phyloP scores from a whole-genome alignment of 1,139 yeast species.

The Candida sojae region DNA sequence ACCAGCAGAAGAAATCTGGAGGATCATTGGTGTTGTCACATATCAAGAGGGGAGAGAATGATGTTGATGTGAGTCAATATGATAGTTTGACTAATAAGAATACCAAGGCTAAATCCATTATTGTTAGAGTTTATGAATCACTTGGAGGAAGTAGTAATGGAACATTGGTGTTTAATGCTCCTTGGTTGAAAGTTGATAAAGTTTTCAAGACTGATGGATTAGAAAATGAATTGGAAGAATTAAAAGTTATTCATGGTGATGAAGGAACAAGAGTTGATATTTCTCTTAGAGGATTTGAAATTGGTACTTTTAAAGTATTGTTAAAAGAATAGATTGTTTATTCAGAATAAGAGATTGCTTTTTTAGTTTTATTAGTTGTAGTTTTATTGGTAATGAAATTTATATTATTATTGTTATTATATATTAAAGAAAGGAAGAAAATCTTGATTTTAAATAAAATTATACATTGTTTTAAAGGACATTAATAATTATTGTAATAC shows the following conservation, averaged over 20 bases:
- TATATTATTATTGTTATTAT: too few relatives aligned
- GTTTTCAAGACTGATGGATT: constrained; percentile 67
- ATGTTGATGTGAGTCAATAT: constrained; percentile 48
- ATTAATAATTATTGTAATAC: constrained; percentile 1
- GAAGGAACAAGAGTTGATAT: constrained; percentile 34
- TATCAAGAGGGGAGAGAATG: constrained; percentile 88
- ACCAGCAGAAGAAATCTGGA: too few relatives aligned
- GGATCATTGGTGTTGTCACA: constrained; percentile 62
- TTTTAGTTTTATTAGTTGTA: too few relatives aligned
- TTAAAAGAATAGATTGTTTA: constrained; percentile 20
- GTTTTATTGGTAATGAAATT: too few relatives aligned
- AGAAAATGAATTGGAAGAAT: constrained; percentile 56
- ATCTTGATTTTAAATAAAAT: too few relatives aligned
- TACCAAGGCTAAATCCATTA: constrained; percentile 49
- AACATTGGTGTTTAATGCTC: constrained; percentile 38
- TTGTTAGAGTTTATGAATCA: constrained; percentile 80
- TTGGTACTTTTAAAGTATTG: constrained; percentile 62
- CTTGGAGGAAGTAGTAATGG: constrained; percentile 77
- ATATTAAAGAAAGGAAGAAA: too few relatives aligned
- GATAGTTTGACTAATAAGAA: constrained; percentile 39
- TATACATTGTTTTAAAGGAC: too few relatives aligned
- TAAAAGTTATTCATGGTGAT: constrained; percentile 19
- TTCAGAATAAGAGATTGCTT: neutral
- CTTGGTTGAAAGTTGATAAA: constrained; percentile 38
- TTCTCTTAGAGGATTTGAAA: constrained; percentile 73